Evolutionary conservation across 164 flowering plant genomes (phyloP), one percentile per base, ranked within the genome.

Genomic region (Annona cherimola): DNA sequence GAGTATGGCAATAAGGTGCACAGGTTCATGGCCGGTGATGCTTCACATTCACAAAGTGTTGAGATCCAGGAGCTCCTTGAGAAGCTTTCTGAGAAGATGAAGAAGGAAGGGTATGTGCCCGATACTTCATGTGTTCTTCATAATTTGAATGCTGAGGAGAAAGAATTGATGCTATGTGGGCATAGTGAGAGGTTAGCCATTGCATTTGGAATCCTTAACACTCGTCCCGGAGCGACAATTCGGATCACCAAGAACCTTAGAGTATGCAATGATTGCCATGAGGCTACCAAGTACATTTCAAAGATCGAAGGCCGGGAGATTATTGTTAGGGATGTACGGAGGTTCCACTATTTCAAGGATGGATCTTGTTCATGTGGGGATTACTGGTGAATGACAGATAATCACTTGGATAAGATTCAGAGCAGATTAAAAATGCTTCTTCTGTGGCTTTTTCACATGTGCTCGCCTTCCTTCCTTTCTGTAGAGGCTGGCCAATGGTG

Each of bases 71-170:
- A 45, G 8, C 88, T 79, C 66, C 86, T 93, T 3, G 85, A 83
- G 66, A 77, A 68, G 41, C 73, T 91, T 57, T 79, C 80, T 5
- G 86, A 76, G 65, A 84, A 71, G 70, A 85, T 93, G 92, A 88
- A 79, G 71, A 82, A 80, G 73, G 91, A 80, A 57, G 96, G 96
- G 1, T 93, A 89, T 70, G 84, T 88, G 9, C 95, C 96, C 3
- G 96, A 88, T 69, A 91, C 96, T 35, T 85, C 92, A 8, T 91
- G 91, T 73, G 96, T 91, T 46, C 96, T 91, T 77, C 98, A 93
- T 77, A 83, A 93, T 74, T 82, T 93, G 2, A 80, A 83, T 26
- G 91, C 91, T 71, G 89, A 86, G 42, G 92, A 91, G 74, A 93
- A 93, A 70, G 95, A 93, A 72, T 81, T 73, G 68, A 68, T 93